Evolutionary conservation across 2,329 filamentous ascomycete genomes (phyloP), one percentile per base, ranked within the genome.

Genomic region (Botrytis galanthina): DNA sequence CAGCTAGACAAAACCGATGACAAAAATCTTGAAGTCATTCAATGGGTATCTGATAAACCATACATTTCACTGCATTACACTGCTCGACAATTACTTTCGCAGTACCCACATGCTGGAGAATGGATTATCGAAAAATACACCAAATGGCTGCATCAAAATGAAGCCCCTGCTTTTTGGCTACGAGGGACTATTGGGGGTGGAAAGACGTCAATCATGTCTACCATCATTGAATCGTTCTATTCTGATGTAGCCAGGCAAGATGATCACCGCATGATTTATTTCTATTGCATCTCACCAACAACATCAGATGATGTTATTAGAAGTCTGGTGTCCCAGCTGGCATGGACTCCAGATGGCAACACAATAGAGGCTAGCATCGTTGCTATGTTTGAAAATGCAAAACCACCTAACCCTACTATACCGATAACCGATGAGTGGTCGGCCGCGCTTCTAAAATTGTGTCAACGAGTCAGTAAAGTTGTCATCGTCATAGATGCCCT

Each of bases 221-320:
- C 63, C 22, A 37, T 51, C 32, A 20, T 67, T 18, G 32, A 67
- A 46, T 67, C 63, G 6, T 51, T 67, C 44, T 67, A 67, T 51
- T 67, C 63, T 35, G 44, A 51, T n/a, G 35, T 51, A n/a, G 63
- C 44, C 44, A 32, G 63, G 12, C 63, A 67, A 51, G 32, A 51
- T 51, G 63, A 67, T 32, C 22, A 37, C 12, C 44, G 44, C 44
- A 67, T 67, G 44, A 32, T 37, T n/a, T 67, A 51, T 37, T 67
- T 51, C 22, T 67, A 67, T 35, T 67, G 44, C 22, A 67, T 67
- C 22, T 67, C 63, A n/a, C 63, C 63, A 67, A 67, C 44, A 67
- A 67, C 63, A 37, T 51, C 63, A 48, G 26, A 32, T n/a, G 32
- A 67, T 16, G 44, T 67, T 20, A 51, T 67, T 37, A 44, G 44